Evolutionary conservation across 768 basidiomycete genomes (phyloP), one percentile per base, ranked within the genome.

Genomic region (Gloeophyllum trabeum): DNA sequence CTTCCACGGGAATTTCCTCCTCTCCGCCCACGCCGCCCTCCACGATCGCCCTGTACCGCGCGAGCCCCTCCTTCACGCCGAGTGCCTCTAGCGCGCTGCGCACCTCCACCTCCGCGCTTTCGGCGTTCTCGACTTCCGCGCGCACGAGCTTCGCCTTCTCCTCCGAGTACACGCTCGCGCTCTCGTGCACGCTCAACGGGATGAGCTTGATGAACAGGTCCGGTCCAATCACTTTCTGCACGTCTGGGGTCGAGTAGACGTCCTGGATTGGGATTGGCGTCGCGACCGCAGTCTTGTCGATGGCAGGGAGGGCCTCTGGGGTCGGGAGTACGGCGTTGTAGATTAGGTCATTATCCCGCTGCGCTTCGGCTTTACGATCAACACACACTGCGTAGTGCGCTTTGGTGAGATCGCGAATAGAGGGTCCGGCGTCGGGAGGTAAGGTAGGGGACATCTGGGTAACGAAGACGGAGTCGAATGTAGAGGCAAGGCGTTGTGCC

Each of bases 131-230:
- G 5, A 84, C 86, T 58, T 98, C 92, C 4, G 69, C 76, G 30
- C 96, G 72, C 5, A 92, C 90, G 21, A 88, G 56, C 61, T 99
- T 98, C 18, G 94, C 96, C 65, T 98, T 98, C 64, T 99, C 96
- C 60, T 99, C 96, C 1, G 91, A 94, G 60, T 99, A 99, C 12
- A 99, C 80, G 45, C 83, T 87, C 12, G 94, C 94, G 48, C 86
- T 87, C 62, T 97, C 93, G 56, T 97, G 93, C 4, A 99, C 91
- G 51, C 85, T 86, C 35, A 99, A 66, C 10, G 96, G 96, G 24
- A 99, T 73, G 4, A 99, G 74, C 35, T 80, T 72, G 46, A 78
- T 57, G 60, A 99, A 99, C 42, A 97, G 69, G 60, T 97, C 94
- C 14, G 77, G 76, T 1, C 96, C 96, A 50, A 99, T 96, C 38